Percentiles rank a stretch among this genome's conserved stretches.
phyloP scores from a whole-genome alignment of 2,329 filamentous ascomycete species.

The Endoconidiophora polonica region DNA sequence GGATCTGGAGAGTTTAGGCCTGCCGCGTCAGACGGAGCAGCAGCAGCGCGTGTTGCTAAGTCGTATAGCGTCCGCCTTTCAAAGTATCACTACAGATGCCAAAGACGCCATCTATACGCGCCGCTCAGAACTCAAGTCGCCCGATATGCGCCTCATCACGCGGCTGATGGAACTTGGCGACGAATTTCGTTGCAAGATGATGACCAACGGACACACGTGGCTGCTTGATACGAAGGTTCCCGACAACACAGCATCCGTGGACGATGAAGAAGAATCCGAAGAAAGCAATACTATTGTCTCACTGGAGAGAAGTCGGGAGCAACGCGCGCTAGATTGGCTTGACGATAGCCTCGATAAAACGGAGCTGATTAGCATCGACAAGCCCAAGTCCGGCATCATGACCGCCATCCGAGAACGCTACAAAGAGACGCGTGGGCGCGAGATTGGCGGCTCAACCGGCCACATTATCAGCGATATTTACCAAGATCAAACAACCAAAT shows the following conservation, averaged over 20 bases:
- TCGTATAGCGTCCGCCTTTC: slow-evolving; percentile 14
- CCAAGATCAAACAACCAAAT: slow-evolving; percentile 19
- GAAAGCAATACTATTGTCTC: neutral
- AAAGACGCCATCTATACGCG: slow-evolving; percentile 13
- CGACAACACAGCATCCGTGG: too few relatives aligned
- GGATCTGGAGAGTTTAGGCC: slow-evolving; percentile 12
- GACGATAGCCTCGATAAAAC: too few relatives aligned
- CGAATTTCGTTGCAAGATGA: slow-evolving; percentile 12
- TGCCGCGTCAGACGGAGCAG: slow-evolving; percentile 10
- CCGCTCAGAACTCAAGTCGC: slow-evolving; percentile 9
- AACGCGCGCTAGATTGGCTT: neutral
- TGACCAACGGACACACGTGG: slow-evolving; percentile 12
- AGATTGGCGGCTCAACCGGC: slow-evolving; percentile 16
- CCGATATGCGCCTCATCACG: slow-evolving; percentile 15
- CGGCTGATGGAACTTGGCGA: slow-evolving; percentile 14
- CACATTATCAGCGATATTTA: slow-evolving; percentile 16
- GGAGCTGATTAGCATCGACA: neutral
- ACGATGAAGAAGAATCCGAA: neutral
- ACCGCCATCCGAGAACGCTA: slow-evolving; percentile 17
- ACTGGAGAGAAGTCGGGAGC: neutral
- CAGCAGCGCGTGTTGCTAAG: slow-evolving; percentile 15
- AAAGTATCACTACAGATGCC: slow-evolving; percentile 12
- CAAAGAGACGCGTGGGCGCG: slow-evolving; percentile 16
- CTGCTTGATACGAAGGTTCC: slow-evolving; percentile 8
- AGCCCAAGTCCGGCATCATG: slow-evolving; percentile 14